phyloP scores from a whole-genome alignment of 192 early-diverging fungal genomes.

The Rhizophagus clarus region DNA sequence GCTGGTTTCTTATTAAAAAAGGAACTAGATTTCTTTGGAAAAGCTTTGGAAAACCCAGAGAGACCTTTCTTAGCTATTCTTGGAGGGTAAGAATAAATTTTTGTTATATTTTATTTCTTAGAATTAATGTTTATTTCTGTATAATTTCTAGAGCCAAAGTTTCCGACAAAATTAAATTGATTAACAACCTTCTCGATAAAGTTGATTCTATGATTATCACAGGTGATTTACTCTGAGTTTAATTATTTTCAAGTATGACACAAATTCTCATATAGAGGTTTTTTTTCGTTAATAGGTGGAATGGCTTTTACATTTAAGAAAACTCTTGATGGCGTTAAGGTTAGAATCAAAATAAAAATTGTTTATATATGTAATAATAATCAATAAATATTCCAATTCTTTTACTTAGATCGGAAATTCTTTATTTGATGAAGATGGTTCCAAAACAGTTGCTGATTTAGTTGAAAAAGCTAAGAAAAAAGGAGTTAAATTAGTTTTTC shows the following conservation, averaged over 20 bases:
- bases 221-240: neutral
- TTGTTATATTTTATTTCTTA: slow-evolving; percentile 2
- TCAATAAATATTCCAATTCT: slow-evolving; percentile 6
- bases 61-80: slow-evolving; percentile 95
- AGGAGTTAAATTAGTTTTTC: slow-evolving; percentile 88
- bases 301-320: slow-evolving; percentile 99
- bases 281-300: slow-evolving; percentile 64
- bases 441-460: slow-evolving; percentile 78
- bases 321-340: slow-evolving; percentile 77
- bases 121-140: neutral
- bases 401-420: slow-evolving; percentile 82
- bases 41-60: slow-evolving; percentile 91
- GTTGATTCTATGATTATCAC: slow-evolving; percentile 78
- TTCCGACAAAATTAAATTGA: slow-evolving; percentile 98
- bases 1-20: slow-evolving; percentile 98
- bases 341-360: slow-evolving; percentile 32
- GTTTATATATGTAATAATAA: neutral
- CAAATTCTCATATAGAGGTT: neutral
- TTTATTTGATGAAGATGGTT: slow-evolving; percentile 85
- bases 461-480: slow-evolving; percentile 90
- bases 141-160: slow-evolving; percentile 78
- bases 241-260: neutral
- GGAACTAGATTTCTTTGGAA: slow-evolving; percentile 98
- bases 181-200: slow-evolving; percentile 97
- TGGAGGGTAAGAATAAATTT: slow-evolving; percentile 64